Base-by-base conservation (phyloP, 306 rosid species). In the Malus sieversii region DNA sequence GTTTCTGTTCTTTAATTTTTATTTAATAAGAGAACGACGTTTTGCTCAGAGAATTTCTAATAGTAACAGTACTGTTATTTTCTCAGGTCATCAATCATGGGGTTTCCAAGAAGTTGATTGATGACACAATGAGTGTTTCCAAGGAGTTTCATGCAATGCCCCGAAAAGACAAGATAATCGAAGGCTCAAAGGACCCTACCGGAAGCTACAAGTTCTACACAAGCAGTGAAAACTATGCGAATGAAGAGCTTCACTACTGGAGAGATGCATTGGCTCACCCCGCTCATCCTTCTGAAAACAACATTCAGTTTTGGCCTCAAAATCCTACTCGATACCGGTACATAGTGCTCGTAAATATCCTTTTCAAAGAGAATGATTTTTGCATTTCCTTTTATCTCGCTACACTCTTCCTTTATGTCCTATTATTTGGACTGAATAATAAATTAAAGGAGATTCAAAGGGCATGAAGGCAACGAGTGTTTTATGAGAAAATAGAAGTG, bases 51-150 rank as follows among this genome's bases (percentile, higher is more conserved):
- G 18, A 38, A 13, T 48, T 22, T 10, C 40, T 70, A 23, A 44
- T 27, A 51, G 20, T 6, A 16, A 2, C 20, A 51, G 20, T 15
- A 48, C 5, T 53, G 16, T 20, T 16, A 64, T 9, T 48, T 48
- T 33, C 30, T 32, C 67, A 92, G 96, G 90, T 90, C 20, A 81
- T 90, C 33, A 92, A 89, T 77, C 98, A 92, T 76, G 91, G 96
- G 70, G 91, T 90, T 77, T 58, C 86, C 3, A 72, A 75, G 18
- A 83, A 79, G 30, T 68, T 93, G 57, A 62, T 87, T 70, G 80
- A 84, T 6, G 83, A 86, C 7, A 61, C 86, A 1, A 38, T 85
- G 66, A 82, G 71, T 10, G 75, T 90, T 18, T 79, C 76, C 48
- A 84, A 89, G 77, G 89, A 93, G 71, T 90, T 93, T 5, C 92